Evolutionary conservation across 2,329 filamentous ascomycete species (phyloP).

Genomic region (Trichophyton mentagrophytes): DNA sequence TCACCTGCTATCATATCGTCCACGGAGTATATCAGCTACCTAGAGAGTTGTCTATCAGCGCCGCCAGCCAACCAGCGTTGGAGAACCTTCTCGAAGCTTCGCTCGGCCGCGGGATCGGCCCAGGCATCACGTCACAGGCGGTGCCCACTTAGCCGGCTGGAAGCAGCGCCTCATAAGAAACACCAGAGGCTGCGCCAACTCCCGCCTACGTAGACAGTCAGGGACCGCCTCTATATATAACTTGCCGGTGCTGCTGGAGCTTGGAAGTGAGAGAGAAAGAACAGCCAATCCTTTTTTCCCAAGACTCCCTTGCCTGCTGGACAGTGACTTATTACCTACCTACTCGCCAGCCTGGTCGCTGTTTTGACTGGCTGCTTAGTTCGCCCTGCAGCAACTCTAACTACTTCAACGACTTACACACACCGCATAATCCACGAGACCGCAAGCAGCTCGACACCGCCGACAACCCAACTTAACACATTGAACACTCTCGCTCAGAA

Average conservation of each 20-base stretch:
- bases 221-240: neutral
- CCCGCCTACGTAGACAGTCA: neutral
- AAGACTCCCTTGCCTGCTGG: neutral
- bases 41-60: no score
- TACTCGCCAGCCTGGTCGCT: neutral
- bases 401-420: neutral
- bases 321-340: neutral
- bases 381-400: neutral
- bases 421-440: neutral
- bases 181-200: neutral
- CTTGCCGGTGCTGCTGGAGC: neutral
- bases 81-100: slow-evolving; percentile 31
- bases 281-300: neutral
- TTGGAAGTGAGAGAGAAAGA: neutral
- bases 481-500: neutral
- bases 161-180: neutral
- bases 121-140: slow-evolving; percentile 3
- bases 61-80: neutral
- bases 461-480: neutral
- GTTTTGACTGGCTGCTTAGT: neutral
- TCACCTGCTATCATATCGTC: neutral
- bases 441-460: neutral
- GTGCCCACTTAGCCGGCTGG: neutral
- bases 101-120: slow-evolving; percentile 4
- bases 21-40: no score